These are phyloP conservation scores for Paratinospora sagittata DNA, from an alignment of 164 flowering plant species.

Conservation along the genomic window DNA sequence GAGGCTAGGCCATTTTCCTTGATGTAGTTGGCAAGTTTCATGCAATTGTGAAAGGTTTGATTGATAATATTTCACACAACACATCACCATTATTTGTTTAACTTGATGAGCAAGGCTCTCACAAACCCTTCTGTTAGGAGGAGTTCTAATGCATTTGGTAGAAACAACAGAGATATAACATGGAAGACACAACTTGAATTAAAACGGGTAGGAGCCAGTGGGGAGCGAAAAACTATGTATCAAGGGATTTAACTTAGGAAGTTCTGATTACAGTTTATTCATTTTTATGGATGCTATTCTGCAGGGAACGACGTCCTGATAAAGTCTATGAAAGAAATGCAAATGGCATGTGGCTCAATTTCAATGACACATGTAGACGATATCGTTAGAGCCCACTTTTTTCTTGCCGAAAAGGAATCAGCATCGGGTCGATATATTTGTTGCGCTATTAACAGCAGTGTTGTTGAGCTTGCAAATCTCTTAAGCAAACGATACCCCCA, in stretches of 20 bases:
- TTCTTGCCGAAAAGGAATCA: conserved; percentile 61
- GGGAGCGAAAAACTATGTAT: neutral
- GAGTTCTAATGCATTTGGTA: too few relatives aligned
- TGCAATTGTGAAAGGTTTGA: neutral
- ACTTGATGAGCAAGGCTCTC: too few relatives aligned
- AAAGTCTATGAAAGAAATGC: conserved; percentile 57
- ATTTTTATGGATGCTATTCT: neutral
- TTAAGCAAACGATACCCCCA: conserved; percentile 56
- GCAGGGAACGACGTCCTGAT: conserved; percentile 50
- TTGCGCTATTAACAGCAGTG: conserved; percentile 45
- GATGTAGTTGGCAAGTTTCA: neutral
- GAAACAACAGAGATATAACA: too few relatives aligned
- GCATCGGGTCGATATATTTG: conserved; percentile 79
- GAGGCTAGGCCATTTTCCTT: too few relatives aligned
- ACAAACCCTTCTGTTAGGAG: too few relatives aligned
- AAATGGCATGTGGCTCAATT: conserved; percentile 66
- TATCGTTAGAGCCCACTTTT: conserved; percentile 61
- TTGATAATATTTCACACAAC: too few relatives aligned
- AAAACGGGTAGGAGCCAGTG: neutral
- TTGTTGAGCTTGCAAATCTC: conserved; percentile 63
- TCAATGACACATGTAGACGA: conserved; percentile 66
- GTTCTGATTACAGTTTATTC: neutral
- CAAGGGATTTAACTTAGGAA: neutral
- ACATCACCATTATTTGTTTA: too few relatives aligned
- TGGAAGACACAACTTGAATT: neutral